Evolutionary conservation across 345 rosid species (phyloP).

Genomic region (Trapa bicornis): DNA sequence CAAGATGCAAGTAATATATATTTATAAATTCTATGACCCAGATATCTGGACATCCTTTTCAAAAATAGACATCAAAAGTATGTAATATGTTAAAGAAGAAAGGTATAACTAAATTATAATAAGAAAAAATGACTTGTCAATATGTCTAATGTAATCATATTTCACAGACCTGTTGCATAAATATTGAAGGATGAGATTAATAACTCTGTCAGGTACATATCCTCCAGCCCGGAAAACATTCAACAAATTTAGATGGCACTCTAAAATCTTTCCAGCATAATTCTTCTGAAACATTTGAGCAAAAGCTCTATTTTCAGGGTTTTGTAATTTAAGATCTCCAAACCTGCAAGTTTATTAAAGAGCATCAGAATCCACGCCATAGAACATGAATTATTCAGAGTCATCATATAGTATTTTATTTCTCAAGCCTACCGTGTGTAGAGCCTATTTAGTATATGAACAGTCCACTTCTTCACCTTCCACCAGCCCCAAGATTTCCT

Average conservation of each 20-base stretch:
- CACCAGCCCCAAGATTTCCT: conserved; percentile 99
- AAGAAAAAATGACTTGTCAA: background rate
- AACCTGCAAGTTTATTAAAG: conserved; percentile 35
- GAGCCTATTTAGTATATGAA: conserved; percentile 87
- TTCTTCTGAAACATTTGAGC: conserved; percentile 89
- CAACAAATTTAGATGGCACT: conserved; percentile 75
- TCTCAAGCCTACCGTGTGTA: conserved; percentile 55
- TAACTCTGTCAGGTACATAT: conserved; percentile 94
- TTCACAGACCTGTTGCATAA: conserved; percentile 71
- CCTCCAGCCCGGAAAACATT: conserved; percentile 76
- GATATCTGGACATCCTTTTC: too few relatives aligned
- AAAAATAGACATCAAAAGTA: too few relatives aligned
- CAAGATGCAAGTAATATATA: background rate
- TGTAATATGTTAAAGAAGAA: background rate
- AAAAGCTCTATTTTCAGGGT: conserved; percentile 70
- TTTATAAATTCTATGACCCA: too few relatives aligned
- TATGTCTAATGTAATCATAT: background rate
- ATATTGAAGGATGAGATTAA: conserved; percentile 86
- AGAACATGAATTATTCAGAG: background rate
- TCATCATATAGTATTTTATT: background rate
- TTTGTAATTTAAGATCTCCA: conserved; percentile 90
- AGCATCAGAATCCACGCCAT: background rate
- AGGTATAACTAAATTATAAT: background rate
- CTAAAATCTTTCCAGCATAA: conserved; percentile 88
- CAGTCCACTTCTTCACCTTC: conserved; percentile 99